Evolutionary conservation across 2,329 filamentous ascomycete species (phyloP), one percentile per base, ranked within the genome.

Genomic region (Beauveria brongniartii): DNA sequence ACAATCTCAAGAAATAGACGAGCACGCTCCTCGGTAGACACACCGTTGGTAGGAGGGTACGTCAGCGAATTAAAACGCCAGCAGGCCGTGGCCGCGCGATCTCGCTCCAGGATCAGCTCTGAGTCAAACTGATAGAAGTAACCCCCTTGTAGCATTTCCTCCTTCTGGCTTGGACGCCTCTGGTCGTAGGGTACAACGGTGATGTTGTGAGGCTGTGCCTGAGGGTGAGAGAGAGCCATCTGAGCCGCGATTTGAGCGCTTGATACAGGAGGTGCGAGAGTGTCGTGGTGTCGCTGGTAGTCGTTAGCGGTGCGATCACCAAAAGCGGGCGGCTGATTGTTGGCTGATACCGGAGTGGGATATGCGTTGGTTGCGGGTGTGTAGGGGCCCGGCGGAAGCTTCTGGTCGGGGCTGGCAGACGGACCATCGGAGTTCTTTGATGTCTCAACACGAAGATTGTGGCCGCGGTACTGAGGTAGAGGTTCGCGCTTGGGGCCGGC

Each of bases 141-240:
- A 46, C 89, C 82, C 14, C 90, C 90, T 37, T 81, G 80, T 18
- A 96, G 77, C 93, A 97, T 97, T 71, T 94, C 91, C 63, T 95
- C 89, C 73, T 94, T 94, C 70, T 96, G 91, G 1, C 86, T 88
- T 6, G 58, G 50, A 63, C 80, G 75, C 67, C 72, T 68, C 48
- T 69, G 67, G 2, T 77, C 74, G 62, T 79, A 81, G 5, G 50
- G 41, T 18, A 48, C 50, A 40, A 60, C 58, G 7, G 58, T 20
- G 50, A 60, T 14, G 58, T 46, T 41, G 16, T 81, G 80, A 8
- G 80, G 34, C 20, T 55, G 54, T 37, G 43, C 28, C 22, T 55
- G 53, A 6, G 59, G 74, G 67, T 85, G 82, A 26, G 81, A 82
- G 53, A 86, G 71, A 2, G 84, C 80, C 43, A 84, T 73, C 68